phyloP scores from a whole-genome alignment of 805 yeast genomes.

The Saccharomycopsis sp. region DNA sequence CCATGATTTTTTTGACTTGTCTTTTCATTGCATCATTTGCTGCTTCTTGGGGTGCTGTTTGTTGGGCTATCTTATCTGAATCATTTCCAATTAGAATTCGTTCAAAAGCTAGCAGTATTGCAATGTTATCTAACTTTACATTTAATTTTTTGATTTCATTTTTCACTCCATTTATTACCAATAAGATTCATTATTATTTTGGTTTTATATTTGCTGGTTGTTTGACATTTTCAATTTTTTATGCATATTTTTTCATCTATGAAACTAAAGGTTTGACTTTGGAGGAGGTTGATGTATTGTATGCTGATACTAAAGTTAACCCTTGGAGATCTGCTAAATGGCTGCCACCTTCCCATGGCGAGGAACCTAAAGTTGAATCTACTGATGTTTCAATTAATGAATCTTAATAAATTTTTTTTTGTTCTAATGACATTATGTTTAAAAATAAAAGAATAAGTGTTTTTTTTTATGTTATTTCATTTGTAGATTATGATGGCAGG shows the following conservation, averaged over 20 bases:
- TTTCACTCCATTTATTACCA: constrained; percentile 61
- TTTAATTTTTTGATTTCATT: constrained; percentile 60
- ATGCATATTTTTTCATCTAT: constrained; percentile 64
- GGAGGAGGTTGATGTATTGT: constrained; percentile 34
- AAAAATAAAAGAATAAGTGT: no score
- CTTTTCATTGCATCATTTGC: constrained; percentile 62
- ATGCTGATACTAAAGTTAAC: constrained; percentile 10
- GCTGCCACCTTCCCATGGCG: neutral
- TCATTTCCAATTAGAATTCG: constrained; percentile 61
- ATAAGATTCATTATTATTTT: constrained; percentile 27
- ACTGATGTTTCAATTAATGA: neutral
- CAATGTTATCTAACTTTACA: constrained; percentile 56
- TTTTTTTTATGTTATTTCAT: no score
- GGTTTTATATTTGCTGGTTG: constrained; percentile 47
- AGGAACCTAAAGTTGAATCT: neutral
- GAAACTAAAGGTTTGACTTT: constrained; percentile 78
- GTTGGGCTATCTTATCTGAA: constrained; percentile 60
- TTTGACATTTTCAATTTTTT: constrained; percentile 49
- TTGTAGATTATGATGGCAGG: no score
- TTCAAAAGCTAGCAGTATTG: constrained; percentile 50
- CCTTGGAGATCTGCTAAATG: constrained; percentile 16
- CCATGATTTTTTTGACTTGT: constrained; percentile 61
- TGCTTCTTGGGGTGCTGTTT: constrained; percentile 70
- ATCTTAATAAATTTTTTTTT: neutral
- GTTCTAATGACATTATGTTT: no score